Evolutionary conservation across 1,139 yeast species (phyloP).

Genomic region (Yamadazyma taylorii): DNA sequence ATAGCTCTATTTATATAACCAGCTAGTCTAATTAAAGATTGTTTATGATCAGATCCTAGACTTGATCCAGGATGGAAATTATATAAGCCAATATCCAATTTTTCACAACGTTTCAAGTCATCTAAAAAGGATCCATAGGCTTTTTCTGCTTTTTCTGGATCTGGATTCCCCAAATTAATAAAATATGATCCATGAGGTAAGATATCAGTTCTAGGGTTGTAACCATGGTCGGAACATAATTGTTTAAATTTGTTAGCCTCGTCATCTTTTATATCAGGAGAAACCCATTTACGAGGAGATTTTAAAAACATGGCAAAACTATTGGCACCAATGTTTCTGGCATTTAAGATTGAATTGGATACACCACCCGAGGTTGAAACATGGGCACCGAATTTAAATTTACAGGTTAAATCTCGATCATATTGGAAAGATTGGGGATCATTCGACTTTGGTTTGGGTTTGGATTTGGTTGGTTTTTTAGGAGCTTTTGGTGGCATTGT

Average conservation of each 20-base stretch:
- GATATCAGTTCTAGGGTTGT: constrained; percentile 72
- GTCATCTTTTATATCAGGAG: constrained; percentile 69
- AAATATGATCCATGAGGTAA: constrained; percentile 95
- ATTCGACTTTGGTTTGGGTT: constrained; percentile 7
- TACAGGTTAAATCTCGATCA: constrained; percentile 21
- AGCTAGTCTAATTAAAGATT: constrained; percentile 69
- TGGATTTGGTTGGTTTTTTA: constrained; percentile 13
- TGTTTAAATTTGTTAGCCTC: constrained; percentile 66
- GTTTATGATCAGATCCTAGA: constrained; percentile 65
- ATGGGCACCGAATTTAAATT: constrained; percentile 76
- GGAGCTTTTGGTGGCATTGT: no score
- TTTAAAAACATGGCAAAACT: constrained; percentile 89
- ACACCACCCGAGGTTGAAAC: constrained; percentile 74
- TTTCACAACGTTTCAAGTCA: constrained; percentile 85
- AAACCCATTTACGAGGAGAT: constrained; percentile 88
- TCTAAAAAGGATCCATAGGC: constrained; percentile 82
- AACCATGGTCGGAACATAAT: constrained; percentile 61
- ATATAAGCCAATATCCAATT: constrained; percentile 77
- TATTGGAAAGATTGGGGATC: constrained; percentile 20
- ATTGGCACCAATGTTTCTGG: constrained; percentile 74
- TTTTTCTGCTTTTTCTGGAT: constrained; percentile 70
- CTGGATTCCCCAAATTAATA: constrained; percentile 91
- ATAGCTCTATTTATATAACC: constrained; percentile 78
- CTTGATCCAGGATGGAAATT: constrained; percentile 96
- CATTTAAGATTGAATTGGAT: constrained; percentile 73